A percentile compares a stretch with the other conserved stretches of the same genome.
These are phyloP conservation scores for Volvariella volvacea DNA, from an alignment of 1,284 basidiomycete species.

Conservation along the genomic window DNA sequence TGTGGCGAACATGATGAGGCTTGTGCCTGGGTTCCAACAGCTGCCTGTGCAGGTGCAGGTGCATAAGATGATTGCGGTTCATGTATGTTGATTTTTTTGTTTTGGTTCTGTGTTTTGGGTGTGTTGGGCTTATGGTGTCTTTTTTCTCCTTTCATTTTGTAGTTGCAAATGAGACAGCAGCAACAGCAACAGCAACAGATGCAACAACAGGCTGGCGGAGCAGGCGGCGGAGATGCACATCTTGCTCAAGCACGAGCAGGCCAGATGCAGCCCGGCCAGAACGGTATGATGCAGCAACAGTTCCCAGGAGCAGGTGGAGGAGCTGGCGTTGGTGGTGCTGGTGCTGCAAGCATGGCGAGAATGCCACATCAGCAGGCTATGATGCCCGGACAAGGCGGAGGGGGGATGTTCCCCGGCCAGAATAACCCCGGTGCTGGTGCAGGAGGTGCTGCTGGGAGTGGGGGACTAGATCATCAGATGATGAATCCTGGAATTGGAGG, in stretches of 20 bases:
- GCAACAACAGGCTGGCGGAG: slow-evolving; percentile 18
- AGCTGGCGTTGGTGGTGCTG: slow-evolving; percentile 9
- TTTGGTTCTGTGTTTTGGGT: neutral
- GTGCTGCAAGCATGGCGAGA: slow-evolving; percentile 16
- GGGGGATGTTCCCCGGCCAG: slow-evolving; percentile 7
- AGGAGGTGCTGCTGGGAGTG: slow-evolving; percentile 13
- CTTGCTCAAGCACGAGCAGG: slow-evolving; percentile 10
- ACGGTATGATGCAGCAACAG: slow-evolving; percentile 14
- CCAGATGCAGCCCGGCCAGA: neutral
- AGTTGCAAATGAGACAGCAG: slow-evolving; percentile 20
- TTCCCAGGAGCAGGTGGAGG: too few relatives aligned
- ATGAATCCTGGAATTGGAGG: slow-evolving; percentile 5
- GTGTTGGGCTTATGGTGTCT: slow-evolving; percentile 7
- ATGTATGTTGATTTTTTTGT: slow-evolving; percentile 31
- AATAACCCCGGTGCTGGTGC: slow-evolving; percentile 12
- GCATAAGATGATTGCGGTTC: slow-evolving; percentile 46
- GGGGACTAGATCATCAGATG: slow-evolving; percentile 24
- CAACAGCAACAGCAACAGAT: slow-evolving; percentile 19
- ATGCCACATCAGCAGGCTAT: slow-evolving; percentile 17
- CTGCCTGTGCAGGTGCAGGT: slow-evolving; percentile 50
- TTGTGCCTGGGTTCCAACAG: slow-evolving; percentile 45
- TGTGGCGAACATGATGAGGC: slow-evolving; percentile 44
- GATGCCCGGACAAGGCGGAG: slow-evolving; percentile 17
- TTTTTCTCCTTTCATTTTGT: slow-evolving; percentile 9
- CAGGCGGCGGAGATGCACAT: too few relatives aligned